Evolutionary conservation across 139 green algal species (phyloP).

Genomic region (Gonium pectorale): DNA sequence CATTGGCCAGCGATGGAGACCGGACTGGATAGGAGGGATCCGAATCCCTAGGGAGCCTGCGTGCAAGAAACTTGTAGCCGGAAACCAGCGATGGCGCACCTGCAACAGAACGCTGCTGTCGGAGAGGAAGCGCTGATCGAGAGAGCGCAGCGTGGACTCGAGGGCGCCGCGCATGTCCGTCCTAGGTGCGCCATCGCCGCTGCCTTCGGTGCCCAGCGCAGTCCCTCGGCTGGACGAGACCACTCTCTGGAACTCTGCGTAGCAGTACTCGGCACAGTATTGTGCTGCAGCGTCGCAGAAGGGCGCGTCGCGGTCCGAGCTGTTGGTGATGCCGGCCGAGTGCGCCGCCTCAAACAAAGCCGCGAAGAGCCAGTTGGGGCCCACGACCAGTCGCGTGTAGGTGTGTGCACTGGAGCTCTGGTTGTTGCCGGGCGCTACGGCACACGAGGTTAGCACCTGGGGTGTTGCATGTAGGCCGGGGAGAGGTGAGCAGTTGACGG

Average conservation of each 20-base stretch:
- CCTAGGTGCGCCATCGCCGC: neutral
- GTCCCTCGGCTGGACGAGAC: neutral
- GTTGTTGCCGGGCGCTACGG: neutral
- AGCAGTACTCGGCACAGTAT: slow-evolving; percentile 13
- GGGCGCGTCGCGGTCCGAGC: neutral
- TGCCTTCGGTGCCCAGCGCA: too few species aligned
- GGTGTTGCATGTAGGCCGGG: neutral
- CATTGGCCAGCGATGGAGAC: too few species aligned
- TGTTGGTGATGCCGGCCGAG: neutral
- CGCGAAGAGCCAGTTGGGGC: neutral
- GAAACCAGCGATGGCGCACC: neutral
- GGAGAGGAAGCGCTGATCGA: slow-evolving; percentile 15
- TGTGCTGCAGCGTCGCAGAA: neutral
- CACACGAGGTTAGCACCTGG: slow-evolving; percentile 5
- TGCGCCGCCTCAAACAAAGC: slow-evolving; percentile 22
- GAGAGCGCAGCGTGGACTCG: neutral
- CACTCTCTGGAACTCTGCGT: neutral
- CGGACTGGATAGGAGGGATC: too few species aligned
- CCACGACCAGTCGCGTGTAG: slow-evolving; percentile 18
- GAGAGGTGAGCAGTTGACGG: too few species aligned
- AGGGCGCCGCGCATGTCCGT: neutral
- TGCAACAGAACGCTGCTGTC: neutral
- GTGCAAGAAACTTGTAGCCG: too few species aligned
- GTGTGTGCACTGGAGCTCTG: neutral
- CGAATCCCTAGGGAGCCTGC: too few species aligned